Conservation (phyloP, 129 eudicot species). For the Artemisia argyi region DNA sequence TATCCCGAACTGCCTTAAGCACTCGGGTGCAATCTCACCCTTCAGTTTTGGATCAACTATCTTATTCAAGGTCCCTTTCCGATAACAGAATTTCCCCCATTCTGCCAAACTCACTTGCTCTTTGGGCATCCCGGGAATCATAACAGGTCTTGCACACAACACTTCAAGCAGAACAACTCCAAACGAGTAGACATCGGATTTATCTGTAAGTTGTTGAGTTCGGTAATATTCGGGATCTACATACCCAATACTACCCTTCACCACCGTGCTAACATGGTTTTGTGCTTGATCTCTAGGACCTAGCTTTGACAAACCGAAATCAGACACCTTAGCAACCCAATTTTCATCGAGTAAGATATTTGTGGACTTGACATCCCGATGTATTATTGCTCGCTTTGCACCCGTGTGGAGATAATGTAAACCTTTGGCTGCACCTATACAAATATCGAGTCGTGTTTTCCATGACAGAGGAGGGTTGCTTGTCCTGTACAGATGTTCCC, state of each 20-base stretch:
- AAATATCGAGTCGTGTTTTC: conserved; percentile 48
- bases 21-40: conserved; percentile 23
- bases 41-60: conserved; percentile 29
- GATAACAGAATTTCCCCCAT: conserved; percentile 27
- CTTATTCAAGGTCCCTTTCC: conserved; percentile 15
- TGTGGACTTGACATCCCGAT: conserved; percentile 56
- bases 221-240: conserved; percentile 46
- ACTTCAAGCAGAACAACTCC: conserved; percentile 54
- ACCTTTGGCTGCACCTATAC: conserved; percentile 62
- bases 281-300: conserved; percentile 36
- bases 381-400: conserved; percentile 41
- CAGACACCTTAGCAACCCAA: conserved; percentile 62
- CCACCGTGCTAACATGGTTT: conserved; percentile 48
- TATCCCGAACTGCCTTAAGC: conserved; percentile 37
- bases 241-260: conserved; percentile 54
- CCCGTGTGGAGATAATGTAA: conserved; percentile 49
- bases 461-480: conserved; percentile 43
- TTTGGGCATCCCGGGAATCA: conserved; percentile 21
- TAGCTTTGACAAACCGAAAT: conserved; percentile 51
- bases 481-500: conserved; percentile 40
- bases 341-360: conserved; percentile 49
- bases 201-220: conserved; percentile 37
- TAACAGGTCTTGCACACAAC: conserved; percentile 38
- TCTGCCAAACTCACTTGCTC: conserved; percentile 38
- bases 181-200: conserved; percentile 61